These are phyloP conservation scores for Vaccinium macrocarpon DNA, from an alignment of 148 eudicot species.

Conservation along the genomic window DNA sequence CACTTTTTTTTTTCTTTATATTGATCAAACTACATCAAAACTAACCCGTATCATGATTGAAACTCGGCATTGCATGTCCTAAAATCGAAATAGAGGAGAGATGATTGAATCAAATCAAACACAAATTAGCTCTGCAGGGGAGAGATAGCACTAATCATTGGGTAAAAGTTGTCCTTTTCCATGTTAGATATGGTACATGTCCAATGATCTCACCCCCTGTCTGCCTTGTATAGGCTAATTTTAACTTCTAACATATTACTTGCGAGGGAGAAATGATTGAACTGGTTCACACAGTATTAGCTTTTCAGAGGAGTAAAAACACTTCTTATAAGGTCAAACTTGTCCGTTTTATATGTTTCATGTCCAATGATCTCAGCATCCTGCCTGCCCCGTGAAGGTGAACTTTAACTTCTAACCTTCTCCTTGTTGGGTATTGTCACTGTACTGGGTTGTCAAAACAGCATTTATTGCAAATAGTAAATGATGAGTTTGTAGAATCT, in stretches of 20 bases:
- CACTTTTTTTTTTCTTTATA: neutral
- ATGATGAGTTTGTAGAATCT: conserved; percentile 18
- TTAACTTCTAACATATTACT: neutral
- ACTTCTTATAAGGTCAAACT: neutral
- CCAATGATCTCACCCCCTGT: neutral
- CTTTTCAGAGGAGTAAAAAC: neutral
- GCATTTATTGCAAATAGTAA: conserved; percentile 12
- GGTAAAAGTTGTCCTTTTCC: neutral
- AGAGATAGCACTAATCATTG: neutral
- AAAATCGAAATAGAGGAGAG: neutral
- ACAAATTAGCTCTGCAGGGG: neutral
- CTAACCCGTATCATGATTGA: neutral
- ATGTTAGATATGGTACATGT: neutral
- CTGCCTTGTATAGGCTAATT: neutral
- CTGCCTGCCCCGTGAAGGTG: neutral
- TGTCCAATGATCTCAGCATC: neutral
- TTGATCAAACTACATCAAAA: neutral
- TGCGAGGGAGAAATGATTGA: neutral
- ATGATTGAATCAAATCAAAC: neutral
- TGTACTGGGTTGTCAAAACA: neutral
- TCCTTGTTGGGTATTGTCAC: neutral
- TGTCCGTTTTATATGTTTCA: neutral
- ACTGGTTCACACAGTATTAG: neutral
- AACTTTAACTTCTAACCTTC: neutral
- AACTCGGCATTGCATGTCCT: neutral